phyloP scores from a whole-genome alignment of 1,139 yeast species.

The Candida frijolesensis region DNA sequence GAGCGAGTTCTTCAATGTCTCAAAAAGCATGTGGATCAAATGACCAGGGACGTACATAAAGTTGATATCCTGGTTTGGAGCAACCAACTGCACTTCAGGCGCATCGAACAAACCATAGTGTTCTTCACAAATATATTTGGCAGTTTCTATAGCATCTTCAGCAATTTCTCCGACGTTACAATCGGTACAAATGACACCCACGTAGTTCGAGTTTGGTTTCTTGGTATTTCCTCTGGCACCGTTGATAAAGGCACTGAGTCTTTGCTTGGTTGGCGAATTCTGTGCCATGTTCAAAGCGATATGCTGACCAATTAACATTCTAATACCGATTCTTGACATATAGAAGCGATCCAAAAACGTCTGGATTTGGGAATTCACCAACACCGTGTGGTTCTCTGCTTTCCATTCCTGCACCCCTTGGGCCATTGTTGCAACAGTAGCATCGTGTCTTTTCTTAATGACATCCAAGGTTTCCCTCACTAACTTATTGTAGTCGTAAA shows the following conservation, averaged over 20 bases:
- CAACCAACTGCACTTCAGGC: constrained; percentile 75
- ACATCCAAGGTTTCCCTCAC: constrained; percentile 69
- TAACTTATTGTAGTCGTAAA: constrained; percentile 66
- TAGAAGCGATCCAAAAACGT: constrained; percentile 80
- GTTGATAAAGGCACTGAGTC: constrained; percentile 37
- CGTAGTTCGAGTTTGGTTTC: constrained; percentile 62
- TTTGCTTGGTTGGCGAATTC: constrained; percentile 45
- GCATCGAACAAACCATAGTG: constrained; percentile 83
- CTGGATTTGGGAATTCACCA: constrained; percentile 67
- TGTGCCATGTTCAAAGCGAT: constrained; percentile 77
- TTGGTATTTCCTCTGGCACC: constrained; percentile 25
- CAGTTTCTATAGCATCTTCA: constrained; percentile 83
- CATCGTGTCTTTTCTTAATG: constrained; percentile 86
- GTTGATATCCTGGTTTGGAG: constrained; percentile 63
- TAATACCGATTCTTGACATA: constrained; percentile 83
- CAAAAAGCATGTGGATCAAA: constrained; percentile 84
- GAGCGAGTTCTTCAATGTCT: constrained; percentile 78
- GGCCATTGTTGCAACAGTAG: constrained; percentile 91
- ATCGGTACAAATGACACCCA: constrained; percentile 82
- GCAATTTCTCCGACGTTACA: constrained; percentile 81
- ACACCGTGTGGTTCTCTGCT: constrained; percentile 47
- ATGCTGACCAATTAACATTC: constrained; percentile 90
- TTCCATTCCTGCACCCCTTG: constrained; percentile 95
- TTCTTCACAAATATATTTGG: constrained; percentile 84
- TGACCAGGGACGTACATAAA: constrained; percentile 93